phyloP scores from a whole-genome alignment of 371 early-diverging fungal species.

The Mucor piriformis region DNA sequence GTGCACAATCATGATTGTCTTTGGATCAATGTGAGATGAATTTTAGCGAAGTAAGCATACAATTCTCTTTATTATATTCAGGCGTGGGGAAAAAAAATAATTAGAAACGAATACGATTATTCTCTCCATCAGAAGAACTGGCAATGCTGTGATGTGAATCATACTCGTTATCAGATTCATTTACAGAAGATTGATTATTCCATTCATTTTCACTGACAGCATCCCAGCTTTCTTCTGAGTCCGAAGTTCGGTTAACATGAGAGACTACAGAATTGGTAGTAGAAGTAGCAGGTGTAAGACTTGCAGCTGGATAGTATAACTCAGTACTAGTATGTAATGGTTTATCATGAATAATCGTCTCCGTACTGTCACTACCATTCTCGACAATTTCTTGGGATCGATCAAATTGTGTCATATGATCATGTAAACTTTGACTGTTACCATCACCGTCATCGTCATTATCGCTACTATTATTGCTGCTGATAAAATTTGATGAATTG shows the following conservation, averaged over 20 bases:
- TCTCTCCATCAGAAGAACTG: not conserved
- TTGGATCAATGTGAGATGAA: too few relatives aligned
- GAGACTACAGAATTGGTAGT: not conserved
- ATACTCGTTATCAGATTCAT: not conserved
- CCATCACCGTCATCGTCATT: not conserved
- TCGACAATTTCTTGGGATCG: not conserved
- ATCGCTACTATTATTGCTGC: not conserved
- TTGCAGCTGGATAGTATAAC: not conserved
- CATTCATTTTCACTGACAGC: slow-evolving; percentile 19
- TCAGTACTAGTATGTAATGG: not conserved
- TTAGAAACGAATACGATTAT: not conserved
- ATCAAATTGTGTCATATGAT: not conserved
- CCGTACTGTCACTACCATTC: slow-evolving; percentile 1
- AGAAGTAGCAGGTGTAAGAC: slow-evolving; percentile 11
- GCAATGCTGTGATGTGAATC: not conserved
- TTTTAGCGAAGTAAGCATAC: too few relatives aligned
- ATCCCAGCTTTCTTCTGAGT: slow-evolving; percentile 41
- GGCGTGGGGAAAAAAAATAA: too few relatives aligned
- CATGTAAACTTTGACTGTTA: not conserved
- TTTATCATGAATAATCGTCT: not conserved
- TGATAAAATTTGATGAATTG: not conserved
- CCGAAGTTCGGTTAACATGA: slow-evolving; percentile 11
- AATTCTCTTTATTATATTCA: too few relatives aligned
- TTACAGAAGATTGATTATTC: not conserved
- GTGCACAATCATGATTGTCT: too few relatives aligned